Percentiles rank a stretch among this genome's conserved stretches.
Evolutionary conservation across 2,329 filamentous ascomycete species (phyloP).

Genomic region (Alternaria gaisen): DNA sequence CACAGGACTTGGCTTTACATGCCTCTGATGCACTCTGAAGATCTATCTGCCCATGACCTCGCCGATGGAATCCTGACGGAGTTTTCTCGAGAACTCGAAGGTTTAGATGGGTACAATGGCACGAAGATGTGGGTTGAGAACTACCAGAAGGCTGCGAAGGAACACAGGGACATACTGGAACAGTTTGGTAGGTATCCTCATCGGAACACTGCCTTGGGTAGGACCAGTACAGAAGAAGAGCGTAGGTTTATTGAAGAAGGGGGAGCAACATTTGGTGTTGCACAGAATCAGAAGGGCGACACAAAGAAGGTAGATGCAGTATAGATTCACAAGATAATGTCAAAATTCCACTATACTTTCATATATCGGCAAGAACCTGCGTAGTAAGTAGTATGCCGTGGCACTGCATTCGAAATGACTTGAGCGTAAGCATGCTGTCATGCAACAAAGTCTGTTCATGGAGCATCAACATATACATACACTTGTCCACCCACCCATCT

Average conservation of each 20-base stretch:
- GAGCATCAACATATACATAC: no score
- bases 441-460: not conserved
- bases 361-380: not conserved
- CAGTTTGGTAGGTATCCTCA: constrained; percentile 68
- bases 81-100: constrained; percentile 47
- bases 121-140: constrained; percentile 42
- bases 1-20: constrained; percentile 67
- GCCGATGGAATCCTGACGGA: constrained; percentile 45
- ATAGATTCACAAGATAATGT: not conserved
- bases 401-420: not conserved
- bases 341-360: not conserved
- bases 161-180: constrained; percentile 61
- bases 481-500: not conserved
- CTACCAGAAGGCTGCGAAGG: constrained; percentile 52
- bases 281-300: constrained; percentile 18
- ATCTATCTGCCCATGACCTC: constrained; percentile 56
- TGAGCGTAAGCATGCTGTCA: not conserved
- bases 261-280: constrained; percentile 54
- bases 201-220: constrained; percentile 62
- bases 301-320: not conserved
- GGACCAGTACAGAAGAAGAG: constrained; percentile 62
- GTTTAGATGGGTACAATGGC: constrained; percentile 34
- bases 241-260: constrained; percentile 58
- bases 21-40: constrained; percentile 68
- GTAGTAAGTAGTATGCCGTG: not conserved